These are phyloP conservation scores for Epichloe glyceriae DNA, from an alignment of 2,329 filamentous ascomycete species.

Conservation along the genomic window DNA sequence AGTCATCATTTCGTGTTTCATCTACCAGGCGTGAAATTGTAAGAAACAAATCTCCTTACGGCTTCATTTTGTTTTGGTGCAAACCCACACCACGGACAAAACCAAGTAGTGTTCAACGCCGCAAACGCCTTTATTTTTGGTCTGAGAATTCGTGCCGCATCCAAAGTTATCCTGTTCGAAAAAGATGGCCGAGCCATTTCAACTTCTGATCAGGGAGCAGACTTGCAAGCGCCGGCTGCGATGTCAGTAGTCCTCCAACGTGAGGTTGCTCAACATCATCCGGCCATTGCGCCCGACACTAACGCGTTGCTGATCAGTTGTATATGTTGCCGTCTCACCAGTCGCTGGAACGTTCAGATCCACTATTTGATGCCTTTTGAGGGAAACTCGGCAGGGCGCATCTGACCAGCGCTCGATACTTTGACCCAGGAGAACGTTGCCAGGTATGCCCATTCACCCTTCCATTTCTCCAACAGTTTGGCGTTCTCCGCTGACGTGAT, in stretches of 20 bases:
- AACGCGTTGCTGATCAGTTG: background rate
- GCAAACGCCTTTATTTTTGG: background rate
- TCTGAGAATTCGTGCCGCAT: background rate
- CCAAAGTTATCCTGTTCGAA: background rate
- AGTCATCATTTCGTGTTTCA: background rate
- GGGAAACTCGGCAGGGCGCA: conserved; percentile 65
- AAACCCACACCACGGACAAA: background rate
- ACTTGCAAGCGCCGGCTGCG: background rate
- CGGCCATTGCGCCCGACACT: no score
- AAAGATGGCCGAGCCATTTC: background rate
- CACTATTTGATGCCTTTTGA: conserved; percentile 31
- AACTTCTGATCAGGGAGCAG: background rate
- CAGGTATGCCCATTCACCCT: conserved; percentile 72
- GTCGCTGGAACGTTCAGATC: background rate
- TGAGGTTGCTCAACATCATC: background rate
- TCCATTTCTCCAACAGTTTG: conserved; percentile 57
- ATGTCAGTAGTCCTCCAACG: background rate
- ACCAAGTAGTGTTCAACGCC: background rate
- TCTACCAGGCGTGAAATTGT: background rate
- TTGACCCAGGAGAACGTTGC: conserved; percentile 66
- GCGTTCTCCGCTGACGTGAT: conserved; percentile 54
- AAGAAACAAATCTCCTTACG: background rate
- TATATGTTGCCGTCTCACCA: background rate
- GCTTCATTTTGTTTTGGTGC: background rate
- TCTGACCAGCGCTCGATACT: conserved; percentile 50